Evolutionary conservation across 805 yeast species (phyloP).

Genomic region (Komagataella pseudopastoris): DNA sequence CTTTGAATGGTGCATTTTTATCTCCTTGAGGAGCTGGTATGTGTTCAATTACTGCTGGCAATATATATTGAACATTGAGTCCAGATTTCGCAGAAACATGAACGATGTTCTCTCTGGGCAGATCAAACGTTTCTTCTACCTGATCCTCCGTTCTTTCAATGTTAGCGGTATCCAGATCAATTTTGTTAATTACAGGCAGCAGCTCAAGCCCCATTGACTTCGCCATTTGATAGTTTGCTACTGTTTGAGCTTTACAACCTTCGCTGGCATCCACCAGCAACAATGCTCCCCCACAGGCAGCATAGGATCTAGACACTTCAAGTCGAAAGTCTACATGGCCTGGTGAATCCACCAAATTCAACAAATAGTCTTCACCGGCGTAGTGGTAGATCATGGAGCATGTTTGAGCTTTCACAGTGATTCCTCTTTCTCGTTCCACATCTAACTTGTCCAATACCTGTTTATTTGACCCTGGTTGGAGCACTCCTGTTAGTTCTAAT

Average conservation of each 20-base stretch:
- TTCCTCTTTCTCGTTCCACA: conserved; percentile 93
- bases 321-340: conserved; percentile 96
- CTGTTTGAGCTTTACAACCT: conserved; percentile 96
- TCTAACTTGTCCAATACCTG: conserved; percentile 87
- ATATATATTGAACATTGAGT: conserved; percentile 55
- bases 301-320: conserved; percentile 88
- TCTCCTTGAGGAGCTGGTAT: conserved; percentile 72
- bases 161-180: conserved; percentile 82
- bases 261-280: conserved; percentile 88
- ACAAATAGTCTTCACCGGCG: conserved; percentile 57
- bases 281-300: conserved; percentile 92
- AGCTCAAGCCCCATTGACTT: conserved; percentile 70
- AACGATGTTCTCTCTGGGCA: conserved; percentile 59
- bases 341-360: conserved; percentile 92
- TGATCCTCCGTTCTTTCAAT: conserved; percentile 71
- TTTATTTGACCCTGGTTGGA: conserved; percentile 57
- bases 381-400: conserved; percentile 80
- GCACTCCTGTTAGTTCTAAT: conserved; percentile 80
- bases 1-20: conserved; percentile 39
- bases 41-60: conserved; percentile 70
- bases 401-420: conserved; percentile 94
- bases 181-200: conserved; percentile 84
- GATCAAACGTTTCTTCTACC: conserved; percentile 72
- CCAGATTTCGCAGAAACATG: conserved; percentile 93
- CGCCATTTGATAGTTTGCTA: conserved; percentile 91